These are phyloP conservation scores for Papiliotrema terrestris DNA, from an alignment of 1,284 basidiomycete species.

Conservation along the genomic window DNA sequence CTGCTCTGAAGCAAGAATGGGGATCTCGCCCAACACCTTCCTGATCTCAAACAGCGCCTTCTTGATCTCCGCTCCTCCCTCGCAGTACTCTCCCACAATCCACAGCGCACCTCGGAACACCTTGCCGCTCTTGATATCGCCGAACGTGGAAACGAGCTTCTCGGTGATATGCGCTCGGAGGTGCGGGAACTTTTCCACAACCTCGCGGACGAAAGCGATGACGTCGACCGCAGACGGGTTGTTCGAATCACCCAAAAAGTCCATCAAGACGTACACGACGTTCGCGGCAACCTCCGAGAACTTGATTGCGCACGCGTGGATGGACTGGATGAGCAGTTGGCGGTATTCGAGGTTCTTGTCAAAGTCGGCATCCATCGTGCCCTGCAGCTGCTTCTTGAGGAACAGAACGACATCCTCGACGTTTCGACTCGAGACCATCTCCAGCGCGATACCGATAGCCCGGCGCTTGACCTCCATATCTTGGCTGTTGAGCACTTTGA, in stretches of 20 bases:
- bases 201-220: constrained; percentile 94
- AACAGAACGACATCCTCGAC: constrained; percentile 97
- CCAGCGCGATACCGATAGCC: constrained; percentile 83
- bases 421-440: constrained; percentile 91
- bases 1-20: constrained; percentile 88
- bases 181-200: constrained; percentile 95
- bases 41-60: constrained; percentile 75
- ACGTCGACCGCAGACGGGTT: constrained; percentile 95
- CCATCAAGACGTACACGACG: constrained; percentile 96
- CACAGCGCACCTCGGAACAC: constrained; percentile 95
- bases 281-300: constrained; percentile 98
- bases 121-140: constrained; percentile 93
- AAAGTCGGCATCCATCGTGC: constrained; percentile 78
- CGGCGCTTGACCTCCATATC: constrained; percentile 97
- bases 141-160: constrained; percentile 78
- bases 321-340: constrained; percentile 94
- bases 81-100: constrained; percentile 96
- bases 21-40: constrained; percentile 89
- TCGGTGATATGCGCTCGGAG: constrained; percentile 80
- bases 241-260: constrained; percentile 94
- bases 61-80: constrained; percentile 63
- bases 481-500: constrained; percentile 85
- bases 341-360: constrained; percentile 82
- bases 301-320: constrained; percentile 93
- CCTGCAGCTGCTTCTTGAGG: constrained; percentile 96